Percentiles rank a stretch among this genome's conserved stretches.
phyloP scores from a whole-genome alignment of 148 eudicot genomes.

The Cornus suecica region DNA sequence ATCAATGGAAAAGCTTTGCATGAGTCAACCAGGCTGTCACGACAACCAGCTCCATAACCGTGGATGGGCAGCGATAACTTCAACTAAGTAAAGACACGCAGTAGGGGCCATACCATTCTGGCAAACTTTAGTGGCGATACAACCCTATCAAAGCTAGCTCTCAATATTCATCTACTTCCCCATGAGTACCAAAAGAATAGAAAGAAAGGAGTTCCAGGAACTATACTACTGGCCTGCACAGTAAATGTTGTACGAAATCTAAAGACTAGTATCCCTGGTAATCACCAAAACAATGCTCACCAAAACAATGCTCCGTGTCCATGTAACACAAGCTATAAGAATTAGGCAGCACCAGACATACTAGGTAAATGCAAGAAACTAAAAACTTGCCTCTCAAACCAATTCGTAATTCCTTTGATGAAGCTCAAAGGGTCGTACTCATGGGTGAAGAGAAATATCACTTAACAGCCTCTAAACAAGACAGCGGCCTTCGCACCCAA shows the following conservation, averaged over 20 bases:
- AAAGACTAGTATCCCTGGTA: background rate
- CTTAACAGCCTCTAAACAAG: slow-evolving; percentile 4
- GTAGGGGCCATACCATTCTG: slow-evolving; percentile 44
- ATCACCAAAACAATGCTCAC: too few species aligned
- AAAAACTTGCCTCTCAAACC: background rate
- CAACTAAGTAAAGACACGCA: slow-evolving; percentile 44
- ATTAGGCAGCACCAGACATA: slow-evolving; percentile 4
- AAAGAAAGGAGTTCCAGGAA: background rate
- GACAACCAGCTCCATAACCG: slow-evolving; percentile 69
- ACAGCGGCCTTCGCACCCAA: slow-evolving; percentile 53
- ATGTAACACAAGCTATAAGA: slow-evolving; percentile 15
- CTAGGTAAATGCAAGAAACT: background rate
- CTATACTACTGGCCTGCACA: slow-evolving; percentile 9
- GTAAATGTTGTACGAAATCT: background rate
- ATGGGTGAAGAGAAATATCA: background rate
- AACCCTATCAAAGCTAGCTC: slow-evolving; percentile 23
- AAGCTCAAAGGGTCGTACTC: background rate
- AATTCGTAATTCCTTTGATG: background rate
- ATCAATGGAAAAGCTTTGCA: slow-evolving; percentile 48
- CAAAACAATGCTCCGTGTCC: slow-evolving; percentile 15
- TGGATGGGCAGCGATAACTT: slow-evolving; percentile 72
- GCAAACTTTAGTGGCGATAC: slow-evolving; percentile 25
- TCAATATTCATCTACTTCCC: slow-evolving; percentile 7
- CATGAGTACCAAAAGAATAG: slow-evolving; percentile 5
- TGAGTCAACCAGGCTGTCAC: slow-evolving; percentile 84